phyloP scores from a whole-genome alignment of 140 eudicot species.

The Stevia rebaudiana region DNA sequence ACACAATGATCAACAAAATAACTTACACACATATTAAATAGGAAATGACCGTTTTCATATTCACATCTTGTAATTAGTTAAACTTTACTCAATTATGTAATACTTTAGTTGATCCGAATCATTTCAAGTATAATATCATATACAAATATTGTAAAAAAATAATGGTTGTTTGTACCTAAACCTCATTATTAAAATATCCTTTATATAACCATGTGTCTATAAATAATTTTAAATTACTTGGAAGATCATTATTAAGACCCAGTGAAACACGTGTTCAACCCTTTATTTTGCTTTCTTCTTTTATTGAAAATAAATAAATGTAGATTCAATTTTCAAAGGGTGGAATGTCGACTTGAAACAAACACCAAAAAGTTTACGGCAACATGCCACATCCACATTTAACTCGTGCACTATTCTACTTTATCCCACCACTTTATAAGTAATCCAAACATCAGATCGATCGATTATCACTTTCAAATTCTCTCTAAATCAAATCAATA shows the following conservation, averaged over 20 bases:
- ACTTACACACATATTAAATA: no score
- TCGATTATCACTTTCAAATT: not conserved
- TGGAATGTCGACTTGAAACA: not conserved
- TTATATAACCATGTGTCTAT: not conserved
- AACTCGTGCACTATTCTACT: conserved; percentile 14
- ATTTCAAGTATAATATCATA: no score
- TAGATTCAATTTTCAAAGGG: conserved; percentile 11
- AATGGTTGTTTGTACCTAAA: not conserved
- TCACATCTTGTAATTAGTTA: no score
- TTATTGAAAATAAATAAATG: not conserved
- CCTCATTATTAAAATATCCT: not conserved
- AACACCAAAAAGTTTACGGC: not conserved
- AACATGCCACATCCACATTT: conserved; percentile 7
- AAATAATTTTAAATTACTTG: not conserved
- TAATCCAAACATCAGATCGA: not conserved
- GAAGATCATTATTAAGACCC: not conserved
- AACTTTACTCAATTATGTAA: no score
- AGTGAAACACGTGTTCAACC: conserved; percentile 16
- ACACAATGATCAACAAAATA: no score
- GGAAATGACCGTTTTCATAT: no score
- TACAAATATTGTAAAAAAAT: no score
- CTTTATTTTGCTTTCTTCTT: conserved; percentile 1
- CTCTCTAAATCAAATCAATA: not conserved
- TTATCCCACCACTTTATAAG: not conserved
- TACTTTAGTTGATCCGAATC: no score